Conservation (phyloP, 2,329 filamentous ascomycete species). For the Laburnicola sp. region DNA sequence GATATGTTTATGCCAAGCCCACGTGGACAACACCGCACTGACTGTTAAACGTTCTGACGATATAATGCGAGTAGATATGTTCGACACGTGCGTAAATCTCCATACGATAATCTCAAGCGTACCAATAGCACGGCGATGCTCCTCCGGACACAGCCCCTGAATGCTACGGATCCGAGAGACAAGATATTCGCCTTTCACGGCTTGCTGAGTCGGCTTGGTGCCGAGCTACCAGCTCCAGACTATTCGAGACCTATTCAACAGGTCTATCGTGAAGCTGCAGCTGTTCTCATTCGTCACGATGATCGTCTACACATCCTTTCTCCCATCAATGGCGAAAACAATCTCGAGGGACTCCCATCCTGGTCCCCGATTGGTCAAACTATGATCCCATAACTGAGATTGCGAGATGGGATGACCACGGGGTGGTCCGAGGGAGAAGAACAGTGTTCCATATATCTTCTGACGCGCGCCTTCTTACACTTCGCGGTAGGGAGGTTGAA, state of each 20-base stretch:
- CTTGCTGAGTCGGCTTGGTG: background rate
- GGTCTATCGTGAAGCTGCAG: conserved; percentile 2
- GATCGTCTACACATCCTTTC: background rate
- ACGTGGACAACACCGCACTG: background rate
- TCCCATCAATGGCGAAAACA: background rate
- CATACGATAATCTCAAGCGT: background rate
- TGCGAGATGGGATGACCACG: conserved; percentile 1
- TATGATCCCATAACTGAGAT: conserved; percentile 3
- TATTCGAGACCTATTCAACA: background rate
- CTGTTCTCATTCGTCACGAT: background rate
- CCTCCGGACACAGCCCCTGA: background rate
- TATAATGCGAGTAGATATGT: background rate
- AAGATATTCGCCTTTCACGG: conserved; percentile 8
- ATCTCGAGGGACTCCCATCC: background rate
- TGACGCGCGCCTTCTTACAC: background rate
- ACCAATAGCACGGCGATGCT: conserved; percentile 6
- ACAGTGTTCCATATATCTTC: background rate
- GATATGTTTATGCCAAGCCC: too few species aligned
- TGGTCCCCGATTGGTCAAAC: conserved; percentile 7
- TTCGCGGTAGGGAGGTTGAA: background rate
- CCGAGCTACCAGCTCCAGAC: background rate
- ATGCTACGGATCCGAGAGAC: conserved; percentile 5
- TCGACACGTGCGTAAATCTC: background rate
- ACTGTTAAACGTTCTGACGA: too few species aligned
- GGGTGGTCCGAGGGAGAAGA: too few species aligned